A percentile compares a stretch with the other conserved stretches of the same genome.
phyloP scores from a whole-genome alignment of 768 basidiomycete genomes.

The Auriscalpium orientale region DNA sequence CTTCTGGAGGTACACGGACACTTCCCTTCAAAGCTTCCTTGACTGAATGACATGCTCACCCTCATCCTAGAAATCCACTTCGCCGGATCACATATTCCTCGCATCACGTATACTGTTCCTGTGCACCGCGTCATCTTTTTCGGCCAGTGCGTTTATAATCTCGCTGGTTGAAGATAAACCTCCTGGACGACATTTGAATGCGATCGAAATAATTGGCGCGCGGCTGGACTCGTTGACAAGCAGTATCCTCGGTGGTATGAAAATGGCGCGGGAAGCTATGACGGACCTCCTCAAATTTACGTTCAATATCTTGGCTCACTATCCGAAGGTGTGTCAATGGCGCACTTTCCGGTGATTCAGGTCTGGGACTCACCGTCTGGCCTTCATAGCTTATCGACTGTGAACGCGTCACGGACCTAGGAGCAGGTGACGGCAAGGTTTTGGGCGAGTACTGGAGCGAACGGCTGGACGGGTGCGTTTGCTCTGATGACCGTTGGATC shows the following conservation, averaged over 20 bases:
- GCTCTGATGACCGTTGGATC: background rate
- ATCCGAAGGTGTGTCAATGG: constrained; percentile 56
- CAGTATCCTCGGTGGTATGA: constrained; percentile 41
- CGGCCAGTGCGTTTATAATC: constrained; percentile 40
- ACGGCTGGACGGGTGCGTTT: constrained; percentile 59
- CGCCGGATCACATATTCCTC: constrained; percentile 63
- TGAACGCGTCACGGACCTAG: constrained; percentile 8
- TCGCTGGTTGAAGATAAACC: constrained; percentile 61
- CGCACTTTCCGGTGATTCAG: too few species aligned
- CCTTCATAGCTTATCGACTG: constrained; percentile 7
- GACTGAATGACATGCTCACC: background rate
- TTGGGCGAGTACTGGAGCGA: constrained; percentile 73
- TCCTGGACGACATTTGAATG: constrained; percentile 36
- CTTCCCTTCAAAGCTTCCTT: background rate
- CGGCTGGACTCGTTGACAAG: constrained; percentile 54
- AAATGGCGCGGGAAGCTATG: constrained; percentile 64
- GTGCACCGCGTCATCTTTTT: constrained; percentile 45
- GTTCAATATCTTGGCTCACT: constrained; percentile 76
- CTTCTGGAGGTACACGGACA: constrained; percentile 48
- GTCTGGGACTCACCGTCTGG: too few species aligned
- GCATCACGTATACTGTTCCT: constrained; percentile 73
- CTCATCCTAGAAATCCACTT: constrained; percentile 45
- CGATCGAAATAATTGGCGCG: constrained; percentile 51
- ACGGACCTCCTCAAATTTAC: constrained; percentile 78
- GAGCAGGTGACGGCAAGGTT: constrained; percentile 30